phyloP scores from a whole-genome alignment of 2,329 filamentous ascomycete species.

The Aspergillus melleus region DNA sequence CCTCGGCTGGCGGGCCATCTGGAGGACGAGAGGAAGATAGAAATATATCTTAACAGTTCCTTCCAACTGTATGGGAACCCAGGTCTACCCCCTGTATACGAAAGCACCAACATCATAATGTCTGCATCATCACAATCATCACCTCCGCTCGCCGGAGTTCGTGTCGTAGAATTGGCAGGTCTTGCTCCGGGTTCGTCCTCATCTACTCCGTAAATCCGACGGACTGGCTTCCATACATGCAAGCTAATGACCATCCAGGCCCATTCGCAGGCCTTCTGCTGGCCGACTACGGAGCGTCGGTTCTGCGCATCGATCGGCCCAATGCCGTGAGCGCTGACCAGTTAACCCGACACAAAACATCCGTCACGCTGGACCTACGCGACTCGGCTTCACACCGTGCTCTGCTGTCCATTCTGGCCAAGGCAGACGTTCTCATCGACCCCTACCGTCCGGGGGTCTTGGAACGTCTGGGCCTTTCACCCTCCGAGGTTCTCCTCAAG shows the following conservation, averaged over 20 bases:
- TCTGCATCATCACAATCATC: slow-evolving; percentile 54
- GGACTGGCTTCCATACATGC: slow-evolving; percentile 1
- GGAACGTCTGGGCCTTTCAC: slow-evolving; percentile 77
- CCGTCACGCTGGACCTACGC: slow-evolving; percentile 79
- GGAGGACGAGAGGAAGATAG: background rate
- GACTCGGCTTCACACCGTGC: slow-evolving; percentile 62
- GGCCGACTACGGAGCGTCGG: slow-evolving; percentile 82
- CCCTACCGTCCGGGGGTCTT: slow-evolving; percentile 90
- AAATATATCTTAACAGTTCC: background rate
- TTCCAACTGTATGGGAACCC: no score
- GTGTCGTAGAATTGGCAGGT: slow-evolving; percentile 67
- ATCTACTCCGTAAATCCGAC: background rate
- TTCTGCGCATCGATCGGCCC: slow-evolving; percentile 78
- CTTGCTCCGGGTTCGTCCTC: slow-evolving; percentile 59
- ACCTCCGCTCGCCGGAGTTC: slow-evolving; percentile 59
- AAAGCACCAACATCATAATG: slow-evolving; percentile 15
- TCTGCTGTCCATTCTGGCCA: slow-evolving; percentile 62
- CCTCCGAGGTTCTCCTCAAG: slow-evolving; percentile 61
- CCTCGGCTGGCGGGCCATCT: slow-evolving; percentile 20
- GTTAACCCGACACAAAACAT: slow-evolving; percentile 77
- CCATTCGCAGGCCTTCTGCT: slow-evolving; percentile 88
- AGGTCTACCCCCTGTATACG: background rate
- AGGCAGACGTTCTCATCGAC: slow-evolving; percentile 81
- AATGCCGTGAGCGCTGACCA: slow-evolving; percentile 62
- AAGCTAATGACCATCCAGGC: slow-evolving; percentile 49